These are phyloP conservation scores for Lactifluus volemus DNA, from an alignment of 768 basidiomycete genomes.

Conservation along the genomic window DNA sequence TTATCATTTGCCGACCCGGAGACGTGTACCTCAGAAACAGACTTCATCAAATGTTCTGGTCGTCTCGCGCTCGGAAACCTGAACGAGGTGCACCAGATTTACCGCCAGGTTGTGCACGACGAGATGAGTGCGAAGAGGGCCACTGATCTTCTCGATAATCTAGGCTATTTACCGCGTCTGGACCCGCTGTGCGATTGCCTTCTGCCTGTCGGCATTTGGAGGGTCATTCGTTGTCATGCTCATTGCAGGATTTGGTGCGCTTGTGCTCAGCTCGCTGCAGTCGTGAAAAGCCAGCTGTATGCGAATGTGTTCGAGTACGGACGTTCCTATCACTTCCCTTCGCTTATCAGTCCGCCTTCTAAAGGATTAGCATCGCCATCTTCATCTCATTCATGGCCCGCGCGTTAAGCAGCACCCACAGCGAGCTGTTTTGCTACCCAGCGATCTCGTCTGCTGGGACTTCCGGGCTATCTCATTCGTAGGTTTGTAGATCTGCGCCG, in stretches of 20 bases:
- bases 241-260: slow-evolving; percentile 60
- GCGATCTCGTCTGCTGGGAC: slow-evolving; percentile 79
- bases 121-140: slow-evolving; percentile 77
- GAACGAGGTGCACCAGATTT: slow-evolving; percentile 75
- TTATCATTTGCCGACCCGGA: slow-evolving; percentile 83
- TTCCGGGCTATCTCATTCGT: slow-evolving; percentile 82
- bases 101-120: slow-evolving; percentile 82
- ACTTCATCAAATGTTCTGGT: slow-evolving; percentile 73
- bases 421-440: slow-evolving; percentile 77
- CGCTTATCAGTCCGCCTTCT: neutral
- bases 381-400: slow-evolving; percentile 73
- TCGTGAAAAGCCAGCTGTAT: slow-evolving; percentile 66
- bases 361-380: slow-evolving; percentile 72
- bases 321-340: neutral
- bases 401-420: slow-evolving; percentile 68
- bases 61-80: slow-evolving; percentile 74
- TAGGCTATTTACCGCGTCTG: slow-evolving; percentile 54
- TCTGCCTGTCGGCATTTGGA: slow-evolving; percentile 72
- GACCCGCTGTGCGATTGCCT: slow-evolving; percentile 58
- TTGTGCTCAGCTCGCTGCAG: slow-evolving; percentile 59
- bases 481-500: slow-evolving; percentile 22
- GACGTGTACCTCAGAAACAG: slow-evolving; percentile 75
- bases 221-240: slow-evolving; percentile 78
- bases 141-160: slow-evolving; percentile 45
- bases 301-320: slow-evolving; percentile 86